phyloP scores from a whole-genome alignment of 208 protist species.

The Novymonas esmeraldas region DNA sequence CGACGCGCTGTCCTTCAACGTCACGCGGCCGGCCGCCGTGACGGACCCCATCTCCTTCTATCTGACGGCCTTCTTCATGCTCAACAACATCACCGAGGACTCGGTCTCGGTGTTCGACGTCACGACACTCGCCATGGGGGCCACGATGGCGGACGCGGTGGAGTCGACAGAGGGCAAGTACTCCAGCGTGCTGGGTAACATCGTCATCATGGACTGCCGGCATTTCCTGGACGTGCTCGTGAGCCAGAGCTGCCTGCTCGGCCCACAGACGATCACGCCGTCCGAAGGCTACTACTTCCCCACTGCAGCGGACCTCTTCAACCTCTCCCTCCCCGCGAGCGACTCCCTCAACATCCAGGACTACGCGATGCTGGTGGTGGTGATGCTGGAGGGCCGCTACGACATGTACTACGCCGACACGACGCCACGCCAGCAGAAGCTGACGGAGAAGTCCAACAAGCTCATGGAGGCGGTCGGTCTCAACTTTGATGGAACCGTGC shows the following conservation, averaged over 20 bases:
- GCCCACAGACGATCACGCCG: constrained; percentile 24
- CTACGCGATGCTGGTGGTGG: constrained; percentile 65
- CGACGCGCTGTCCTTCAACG: constrained; percentile 12
- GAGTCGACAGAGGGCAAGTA: constrained; percentile 87
- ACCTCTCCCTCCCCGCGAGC: constrained; percentile 14
- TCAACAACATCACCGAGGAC: constrained; percentile 56
- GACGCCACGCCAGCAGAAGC: constrained; percentile 22
- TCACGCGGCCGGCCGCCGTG: constrained; percentile 30
- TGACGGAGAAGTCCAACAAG: constrained; percentile 63
- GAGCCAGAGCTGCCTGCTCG: constrained; percentile 37
- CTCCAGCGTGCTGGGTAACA: constrained; percentile 88
- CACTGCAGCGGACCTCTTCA: constrained; percentile 31
- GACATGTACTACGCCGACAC: constrained; percentile 72
- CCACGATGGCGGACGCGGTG: constrained; percentile 79
- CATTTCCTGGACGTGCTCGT: constrained; percentile 40
- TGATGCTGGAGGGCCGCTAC: constrained; percentile 69
- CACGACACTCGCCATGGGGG: constrained; percentile 12
- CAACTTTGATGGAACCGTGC: constrained; percentile 47
- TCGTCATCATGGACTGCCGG: constrained; percentile 86
- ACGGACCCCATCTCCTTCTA: constrained; percentile 28
- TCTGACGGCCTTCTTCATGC: constrained; percentile 36
- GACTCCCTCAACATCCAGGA: constrained; percentile 51
- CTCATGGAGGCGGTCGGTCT: constrained; percentile 61
- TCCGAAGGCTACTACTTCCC: constrained; percentile 32
- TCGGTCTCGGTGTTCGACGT: constrained; percentile 40